Evolutionary conservation across 2,329 filamentous ascomycete species (phyloP).

Genomic region (Coniochaeta sp.): DNA sequence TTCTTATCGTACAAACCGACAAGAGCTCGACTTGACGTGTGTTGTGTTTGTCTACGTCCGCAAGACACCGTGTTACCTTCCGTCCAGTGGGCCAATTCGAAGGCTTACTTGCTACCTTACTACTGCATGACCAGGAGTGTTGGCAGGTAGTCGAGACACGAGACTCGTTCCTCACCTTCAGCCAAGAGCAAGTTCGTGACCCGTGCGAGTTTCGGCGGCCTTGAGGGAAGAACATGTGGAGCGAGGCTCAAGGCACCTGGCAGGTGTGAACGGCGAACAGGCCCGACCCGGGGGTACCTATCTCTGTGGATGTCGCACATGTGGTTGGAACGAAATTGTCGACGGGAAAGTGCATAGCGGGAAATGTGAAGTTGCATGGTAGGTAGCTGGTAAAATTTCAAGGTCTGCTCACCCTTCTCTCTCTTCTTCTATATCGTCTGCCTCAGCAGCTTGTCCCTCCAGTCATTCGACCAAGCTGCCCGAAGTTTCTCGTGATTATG

Average conservation of each 20-base stretch:
- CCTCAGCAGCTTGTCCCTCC: background rate
- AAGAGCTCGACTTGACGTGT: background rate
- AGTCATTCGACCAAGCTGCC: too few relatives aligned
- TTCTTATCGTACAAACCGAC: background rate
- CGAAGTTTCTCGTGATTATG: background rate
- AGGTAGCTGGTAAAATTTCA: background rate
- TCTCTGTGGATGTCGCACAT: background rate
- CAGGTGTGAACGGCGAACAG: background rate
- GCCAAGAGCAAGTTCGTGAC: background rate
- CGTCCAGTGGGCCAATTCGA: background rate
- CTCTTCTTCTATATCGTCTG: background rate
- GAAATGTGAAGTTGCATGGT: too few relatives aligned
- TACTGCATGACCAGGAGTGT: background rate
- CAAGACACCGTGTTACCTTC: background rate
- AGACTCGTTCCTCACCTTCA: background rate
- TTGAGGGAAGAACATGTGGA: background rate
- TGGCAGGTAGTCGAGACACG: background rate
- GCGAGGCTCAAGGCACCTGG: background rate
- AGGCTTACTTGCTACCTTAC: background rate
- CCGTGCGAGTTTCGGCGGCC: background rate
- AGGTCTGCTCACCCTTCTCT: background rate
- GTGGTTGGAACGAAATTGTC: too few relatives aligned
- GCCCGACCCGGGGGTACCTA: background rate
- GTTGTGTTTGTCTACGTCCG: background rate
- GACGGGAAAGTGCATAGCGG: background rate